Base-by-base conservation (phyloP, 441 rosid genomes). In the Macaranga tanarius region DNA sequence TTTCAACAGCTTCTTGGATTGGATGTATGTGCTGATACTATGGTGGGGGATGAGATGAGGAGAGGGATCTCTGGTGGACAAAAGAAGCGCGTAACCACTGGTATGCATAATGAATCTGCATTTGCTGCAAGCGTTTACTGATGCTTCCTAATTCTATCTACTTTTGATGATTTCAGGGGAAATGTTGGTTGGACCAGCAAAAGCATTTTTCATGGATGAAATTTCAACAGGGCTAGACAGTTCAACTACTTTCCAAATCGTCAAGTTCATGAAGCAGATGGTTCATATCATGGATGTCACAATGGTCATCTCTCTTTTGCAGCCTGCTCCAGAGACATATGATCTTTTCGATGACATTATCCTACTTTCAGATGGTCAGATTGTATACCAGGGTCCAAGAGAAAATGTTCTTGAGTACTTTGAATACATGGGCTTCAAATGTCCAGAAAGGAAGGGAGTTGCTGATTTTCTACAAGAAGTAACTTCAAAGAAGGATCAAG, bases 401-500 rank as follows among this genome's bases (percentile, higher is more conserved):
- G 88, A 88, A 17, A 73, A 79, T n/a, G 78, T 88, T n/a, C 89
- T 90, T 17, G 87, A 82, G 26, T 90, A 86, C 85, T 90, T 90
- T 26, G 82, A 85, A 69, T 68, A 73, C 26, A 65, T 80, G 67
- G 90, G 95, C 23, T 90, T 88, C 85, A 84, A 69, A 81, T 88
- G 95, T 76, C 95, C 95, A 0, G 78, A 84, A 58, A 88, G 95
- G 75, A 90, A 90, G 73, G 95, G 89, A 34, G 77, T 84, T 16
- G 95, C 92, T 23, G 95, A 90, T 72, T 88, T 90, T 76, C 79
- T 90, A 77, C 95, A 86, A 74, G 91, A 90, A 72, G 90, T 90
- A 25, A 90, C 95, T 72, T 90, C 95, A 60, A 84, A 55, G 62
- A 86, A 86, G 58, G 90, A 90, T 71, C 95, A 90, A 72, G 82